Conservation (phyloP, 768 basidiomycete genomes). For the Boletus barrowsii region DNA sequence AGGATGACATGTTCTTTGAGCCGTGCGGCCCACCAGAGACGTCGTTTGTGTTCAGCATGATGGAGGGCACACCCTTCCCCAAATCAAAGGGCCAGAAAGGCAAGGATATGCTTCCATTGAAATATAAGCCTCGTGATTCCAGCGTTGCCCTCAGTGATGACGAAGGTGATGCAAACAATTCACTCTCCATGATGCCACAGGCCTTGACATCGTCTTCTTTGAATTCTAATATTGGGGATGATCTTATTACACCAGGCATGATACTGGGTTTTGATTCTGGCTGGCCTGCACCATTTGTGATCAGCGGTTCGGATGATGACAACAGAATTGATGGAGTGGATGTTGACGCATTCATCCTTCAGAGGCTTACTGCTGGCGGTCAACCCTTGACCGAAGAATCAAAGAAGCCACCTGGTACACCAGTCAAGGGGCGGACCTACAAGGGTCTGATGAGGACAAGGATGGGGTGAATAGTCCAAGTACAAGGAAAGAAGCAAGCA, state of each 20-base stretch:
- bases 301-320: slow-evolving; percentile 42
- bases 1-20: slow-evolving; percentile 58
- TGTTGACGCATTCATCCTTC: slow-evolving; percentile 70
- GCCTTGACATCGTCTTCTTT: slow-evolving; percentile 65
- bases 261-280: slow-evolving; percentile 54
- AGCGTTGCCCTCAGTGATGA: slow-evolving; percentile 63
- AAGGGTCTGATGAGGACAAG: slow-evolving; percentile 58
- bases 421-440: slow-evolving; percentile 51
- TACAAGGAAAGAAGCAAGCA: slow-evolving; percentile 44
- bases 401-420: slow-evolving; percentile 75
- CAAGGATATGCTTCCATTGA: slow-evolving; percentile 48
- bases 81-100: slow-evolving; percentile 30
- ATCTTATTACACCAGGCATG: slow-evolving; percentile 68
- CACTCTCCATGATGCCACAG: slow-evolving; percentile 43
- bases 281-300: slow-evolving; percentile 53
- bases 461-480: slow-evolving; percentile 66
- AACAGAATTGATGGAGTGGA: slow-evolving; percentile 34
- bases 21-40: slow-evolving; percentile 41
- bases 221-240: slow-evolving; percentile 55
- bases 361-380: slow-evolving; percentile 57
- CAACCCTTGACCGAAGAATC: slow-evolving; percentile 42
- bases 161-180: slow-evolving; percentile 32
- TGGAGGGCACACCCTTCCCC: slow-evolving; percentile 56
- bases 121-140: slow-evolving; percentile 71
- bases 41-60: slow-evolving; percentile 57